A percentile compares a stretch with the other conserved stretches of the same genome.
Conservation (phyloP, 2,329 filamentous ascomycete genomes). For the Sordariomycetes sp. region DNA sequence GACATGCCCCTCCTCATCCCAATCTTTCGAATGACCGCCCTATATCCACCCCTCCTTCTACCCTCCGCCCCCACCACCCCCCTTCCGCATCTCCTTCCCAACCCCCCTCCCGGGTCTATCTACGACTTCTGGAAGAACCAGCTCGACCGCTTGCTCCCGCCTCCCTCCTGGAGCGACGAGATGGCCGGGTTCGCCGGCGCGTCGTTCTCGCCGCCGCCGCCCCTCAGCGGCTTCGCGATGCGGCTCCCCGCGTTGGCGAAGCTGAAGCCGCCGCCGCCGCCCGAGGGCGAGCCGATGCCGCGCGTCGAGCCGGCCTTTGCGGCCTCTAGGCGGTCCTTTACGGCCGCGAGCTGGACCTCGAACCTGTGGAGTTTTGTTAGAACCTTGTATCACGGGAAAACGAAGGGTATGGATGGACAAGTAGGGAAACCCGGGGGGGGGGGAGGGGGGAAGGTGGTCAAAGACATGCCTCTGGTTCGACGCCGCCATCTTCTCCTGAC, state of each 20-base stretch:
- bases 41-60: constrained; percentile 1
- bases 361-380: constrained; percentile 49
- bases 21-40: background rate
- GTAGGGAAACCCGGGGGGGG: no score
- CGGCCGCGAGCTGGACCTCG: constrained; percentile 88
- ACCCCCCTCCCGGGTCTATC: constrained; percentile 5
- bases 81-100: background rate
- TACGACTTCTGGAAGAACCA: constrained; percentile 61
- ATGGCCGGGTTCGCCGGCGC: constrained; percentile 37
- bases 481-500: constrained; percentile 94
- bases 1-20: background rate
- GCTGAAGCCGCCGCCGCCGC: constrained; percentile 54
- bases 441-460: constrained; percentile 1
- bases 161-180: constrained; percentile 42
- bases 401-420: background rate
- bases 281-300: constrained; percentile 54
- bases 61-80: constrained; percentile 6
- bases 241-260: constrained; percentile 52
- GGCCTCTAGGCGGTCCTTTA: constrained; percentile 94
- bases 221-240: constrained; percentile 56
- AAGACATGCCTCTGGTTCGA: constrained; percentile 87
- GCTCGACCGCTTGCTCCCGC: constrained; percentile 51
- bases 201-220: constrained; percentile 38
- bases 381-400: constrained; percentile 2
- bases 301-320: constrained; percentile 87